Evolutionary conservation across 495 filamentous ascomycete genomes (phyloP).

Genomic region (Podospora pseudoanserina): DNA sequence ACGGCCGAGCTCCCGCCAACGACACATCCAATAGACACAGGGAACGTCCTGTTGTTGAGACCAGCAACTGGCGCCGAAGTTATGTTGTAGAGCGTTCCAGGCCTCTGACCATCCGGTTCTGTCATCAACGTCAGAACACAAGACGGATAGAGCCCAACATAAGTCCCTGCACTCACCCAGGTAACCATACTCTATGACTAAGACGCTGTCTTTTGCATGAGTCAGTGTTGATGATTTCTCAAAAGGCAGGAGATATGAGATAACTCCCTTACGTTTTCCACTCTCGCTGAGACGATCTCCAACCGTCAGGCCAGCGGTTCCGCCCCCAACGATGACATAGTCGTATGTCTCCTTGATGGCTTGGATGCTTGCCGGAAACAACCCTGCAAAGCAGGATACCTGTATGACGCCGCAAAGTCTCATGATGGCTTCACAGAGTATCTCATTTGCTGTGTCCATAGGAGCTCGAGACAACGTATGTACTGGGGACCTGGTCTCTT

Average conservation of each 20-base stretch:
- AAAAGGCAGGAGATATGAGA: background rate
- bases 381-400: background rate
- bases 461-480: background rate
- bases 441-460: no score
- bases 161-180: slow-evolving; percentile 20
- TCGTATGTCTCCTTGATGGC: slow-evolving; percentile 29
- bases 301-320: slow-evolving; percentile 50
- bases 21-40: slow-evolving; percentile 20
- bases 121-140: background rate
- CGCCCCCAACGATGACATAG: slow-evolving; percentile 52
- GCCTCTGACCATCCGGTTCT: slow-evolving; percentile 21
- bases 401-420: background rate
- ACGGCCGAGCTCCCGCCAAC: slow-evolving; percentile 41
- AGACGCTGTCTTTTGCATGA: slow-evolving; percentile 32
- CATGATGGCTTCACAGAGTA: background rate
- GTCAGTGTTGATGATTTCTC: background rate
- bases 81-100: slow-evolving; percentile 23
- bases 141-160: no score
- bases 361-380: background rate
- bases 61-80: slow-evolving; percentile 19
- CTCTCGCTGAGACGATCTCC: slow-evolving; percentile 39
- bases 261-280: slow-evolving; percentile 14
- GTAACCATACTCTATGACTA: slow-evolving; percentile 43
- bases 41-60: slow-evolving; percentile 21
- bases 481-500: background rate